phyloP scores from a whole-genome alignment of 108 stramenopile species.

The Pseudonitzschia pungens region DNA sequence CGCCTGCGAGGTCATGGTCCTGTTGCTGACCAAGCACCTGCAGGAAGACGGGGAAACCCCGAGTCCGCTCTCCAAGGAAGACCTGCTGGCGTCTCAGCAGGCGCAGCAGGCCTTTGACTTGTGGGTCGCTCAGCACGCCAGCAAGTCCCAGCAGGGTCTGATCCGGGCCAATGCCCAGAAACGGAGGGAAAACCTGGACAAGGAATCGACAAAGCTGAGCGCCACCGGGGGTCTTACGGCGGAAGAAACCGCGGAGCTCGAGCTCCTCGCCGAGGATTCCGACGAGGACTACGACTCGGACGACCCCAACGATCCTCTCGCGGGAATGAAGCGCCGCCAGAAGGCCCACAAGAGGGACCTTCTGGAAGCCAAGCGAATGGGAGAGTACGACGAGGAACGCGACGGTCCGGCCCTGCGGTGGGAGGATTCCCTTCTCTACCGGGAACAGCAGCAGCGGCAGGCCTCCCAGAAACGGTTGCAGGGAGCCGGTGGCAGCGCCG shows the following conservation, averaged over 20 bases:
- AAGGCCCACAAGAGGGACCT: constrained; percentile 39
- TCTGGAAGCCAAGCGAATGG: constrained; percentile 25
- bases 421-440: constrained; percentile 50
- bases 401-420: constrained; percentile 43
- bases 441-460: constrained; percentile 44
- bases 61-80: constrained; percentile 52
- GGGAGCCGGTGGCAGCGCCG: constrained; percentile 6
- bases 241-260: constrained; percentile 20
- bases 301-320: constrained; percentile 43
- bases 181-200: constrained; percentile 26
- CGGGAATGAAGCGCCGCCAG: constrained; percentile 28
- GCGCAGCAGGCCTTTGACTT: constrained; percentile 68
- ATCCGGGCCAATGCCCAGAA: constrained; percentile 59
- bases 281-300: constrained; percentile 30
- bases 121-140: constrained; percentile 55
- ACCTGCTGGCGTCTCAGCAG: constrained; percentile 48
- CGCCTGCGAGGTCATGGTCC: constrained; percentile 69
- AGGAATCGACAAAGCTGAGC: constrained; percentile 15
- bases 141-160: constrained; percentile 45
- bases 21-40: constrained; percentile 66
- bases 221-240: background rate
- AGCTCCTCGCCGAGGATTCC: constrained; percentile 11
- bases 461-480: constrained; percentile 35
- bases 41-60: constrained; percentile 67
- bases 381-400: constrained; percentile 30